Evolutionary conservation across 2,329 filamentous ascomycete genomes (phyloP), one percentile per base, ranked within the genome.

Genomic region (Penicillium sp.): DNA sequence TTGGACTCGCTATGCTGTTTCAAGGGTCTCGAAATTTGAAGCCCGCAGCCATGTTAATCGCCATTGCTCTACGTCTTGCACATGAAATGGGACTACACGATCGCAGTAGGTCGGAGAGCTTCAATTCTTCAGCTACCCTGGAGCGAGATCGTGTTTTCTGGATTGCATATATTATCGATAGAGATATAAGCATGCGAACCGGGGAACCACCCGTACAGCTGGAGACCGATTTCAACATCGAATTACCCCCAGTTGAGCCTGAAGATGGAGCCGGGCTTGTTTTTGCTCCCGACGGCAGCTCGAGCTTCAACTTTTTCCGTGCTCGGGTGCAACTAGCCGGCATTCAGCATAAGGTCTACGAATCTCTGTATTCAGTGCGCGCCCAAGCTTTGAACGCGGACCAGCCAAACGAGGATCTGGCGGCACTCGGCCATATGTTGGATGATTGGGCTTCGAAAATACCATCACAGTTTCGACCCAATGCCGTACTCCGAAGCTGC

Each of bases 141-240:
- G 44, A 56, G 15, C 29, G 30, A n/a, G 29, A 15, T 3, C 54
- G 54, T 26, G 54, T 49, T 3, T 56, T 56, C 44, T 56, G 54
- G 54, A 47, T 56, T 5, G 29, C 54, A 31, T 56, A 56, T n/a
- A 56, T 56, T 7, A 41, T 56, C 8, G 54, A 56, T 29, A 47
- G 46, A 35, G 54, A 56, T 8, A n/a, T 56, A 21, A 56, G 44
- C 54, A 41, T 56, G 17, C 54, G 54, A 5, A 26, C 19, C 29
- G 17, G 35, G 7, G 7, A 31, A 6, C 49, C 49, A 17, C 35
- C 49, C 0, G 11, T 52, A 0, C 49, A 52, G 7, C 29, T 35
- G 5, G 29, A 35, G 7, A 21, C n/a, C 17, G 49, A 52, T 15
- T 38, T 52, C 6, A 29, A 35, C 17, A 13, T 52, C 7, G 29